These are phyloP conservation scores for Crithidia acanthocephali DNA, from an alignment of 208 protist species.

Conservation along the genomic window DNA sequence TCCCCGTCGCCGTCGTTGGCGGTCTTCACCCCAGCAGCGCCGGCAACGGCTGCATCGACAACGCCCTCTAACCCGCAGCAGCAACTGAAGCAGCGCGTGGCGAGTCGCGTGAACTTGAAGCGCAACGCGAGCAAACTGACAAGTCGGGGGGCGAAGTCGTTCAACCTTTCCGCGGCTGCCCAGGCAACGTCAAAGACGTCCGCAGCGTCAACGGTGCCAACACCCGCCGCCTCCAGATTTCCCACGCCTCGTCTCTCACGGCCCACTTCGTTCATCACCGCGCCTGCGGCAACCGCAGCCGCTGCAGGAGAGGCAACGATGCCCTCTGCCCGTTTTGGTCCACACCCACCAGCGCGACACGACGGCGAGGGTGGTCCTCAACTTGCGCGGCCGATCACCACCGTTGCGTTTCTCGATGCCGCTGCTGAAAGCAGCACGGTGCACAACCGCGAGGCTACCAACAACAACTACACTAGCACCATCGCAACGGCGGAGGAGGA, in stretches of 20 bases:
- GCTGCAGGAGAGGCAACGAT: too few species aligned
- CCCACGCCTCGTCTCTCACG: too few species aligned
- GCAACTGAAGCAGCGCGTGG: not conserved
- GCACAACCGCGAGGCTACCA: not conserved
- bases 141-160: not conserved
- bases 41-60: not conserved
- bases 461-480: not conserved
- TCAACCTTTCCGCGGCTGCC: not conserved
- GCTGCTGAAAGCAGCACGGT: not conserved
- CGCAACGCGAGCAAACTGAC: not conserved
- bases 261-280: too few species aligned
- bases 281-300: too few species aligned
- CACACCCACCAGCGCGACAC: not conserved
- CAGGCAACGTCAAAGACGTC: not conserved
- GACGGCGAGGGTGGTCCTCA: not conserved
- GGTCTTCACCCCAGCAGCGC: not conserved
- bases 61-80: not conserved
- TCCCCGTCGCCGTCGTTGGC: not conserved
- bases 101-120: not conserved
- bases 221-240: too few species aligned
- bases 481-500: not conserved
- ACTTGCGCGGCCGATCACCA: slow-evolving; percentile 10
- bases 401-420: slow-evolving; percentile 5
- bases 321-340: not conserved
- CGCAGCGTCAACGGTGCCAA: not conserved